Percentiles rank a stretch among this genome's conserved stretches.
phyloP scores from a whole-genome alignment of 139 green algal species.

The Micractinium sp. region DNA sequence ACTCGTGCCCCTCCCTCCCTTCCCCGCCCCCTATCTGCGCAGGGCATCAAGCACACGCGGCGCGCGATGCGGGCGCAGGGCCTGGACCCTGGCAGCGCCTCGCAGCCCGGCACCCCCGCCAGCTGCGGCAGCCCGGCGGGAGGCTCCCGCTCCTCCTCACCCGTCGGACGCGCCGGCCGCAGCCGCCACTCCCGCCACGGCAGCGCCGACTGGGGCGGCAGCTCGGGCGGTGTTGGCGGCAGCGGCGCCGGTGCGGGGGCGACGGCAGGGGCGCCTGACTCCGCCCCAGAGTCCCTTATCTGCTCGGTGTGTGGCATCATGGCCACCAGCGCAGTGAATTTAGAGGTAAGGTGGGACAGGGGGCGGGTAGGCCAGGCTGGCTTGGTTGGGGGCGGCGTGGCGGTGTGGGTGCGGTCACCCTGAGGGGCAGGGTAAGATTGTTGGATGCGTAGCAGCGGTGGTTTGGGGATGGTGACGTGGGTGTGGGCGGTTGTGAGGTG shows the following conservation, averaged over 20 bases:
- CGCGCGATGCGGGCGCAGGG: constrained; percentile 6
- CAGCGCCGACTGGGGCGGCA: neutral
- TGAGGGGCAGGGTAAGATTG: too few species aligned
- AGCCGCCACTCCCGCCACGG: neutral
- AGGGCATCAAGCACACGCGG: constrained; percentile 37
- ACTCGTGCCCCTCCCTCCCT: too few species aligned
- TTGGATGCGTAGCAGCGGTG: too few species aligned
- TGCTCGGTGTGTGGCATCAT: constrained; percentile 64
- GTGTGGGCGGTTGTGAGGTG: too few species aligned
- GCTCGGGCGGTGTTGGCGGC: too few species aligned
- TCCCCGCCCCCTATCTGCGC: neutral
- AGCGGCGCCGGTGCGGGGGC: neutral
- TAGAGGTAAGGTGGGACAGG: constrained; percentile 32
- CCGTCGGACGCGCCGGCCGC: neutral
- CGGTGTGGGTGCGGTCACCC: too few species aligned
- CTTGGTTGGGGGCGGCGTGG: too few species aligned
- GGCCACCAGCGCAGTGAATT: constrained; percentile 58
- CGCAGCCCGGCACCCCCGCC: constrained; percentile 25
- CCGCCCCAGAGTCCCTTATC: constrained; percentile 25
- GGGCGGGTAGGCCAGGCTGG: too few species aligned
- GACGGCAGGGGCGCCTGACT: neutral
- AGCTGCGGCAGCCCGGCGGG: neutral
- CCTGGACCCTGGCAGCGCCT: constrained; percentile 18
- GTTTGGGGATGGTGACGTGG: too few species aligned
- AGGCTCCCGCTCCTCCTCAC: constrained; percentile 4